Percentiles rank a stretch among this genome's conserved stretches.
phyloP scores from a whole-genome alignment of 2,329 filamentous ascomycete genomes.

The Ascochyta rabiei region DNA sequence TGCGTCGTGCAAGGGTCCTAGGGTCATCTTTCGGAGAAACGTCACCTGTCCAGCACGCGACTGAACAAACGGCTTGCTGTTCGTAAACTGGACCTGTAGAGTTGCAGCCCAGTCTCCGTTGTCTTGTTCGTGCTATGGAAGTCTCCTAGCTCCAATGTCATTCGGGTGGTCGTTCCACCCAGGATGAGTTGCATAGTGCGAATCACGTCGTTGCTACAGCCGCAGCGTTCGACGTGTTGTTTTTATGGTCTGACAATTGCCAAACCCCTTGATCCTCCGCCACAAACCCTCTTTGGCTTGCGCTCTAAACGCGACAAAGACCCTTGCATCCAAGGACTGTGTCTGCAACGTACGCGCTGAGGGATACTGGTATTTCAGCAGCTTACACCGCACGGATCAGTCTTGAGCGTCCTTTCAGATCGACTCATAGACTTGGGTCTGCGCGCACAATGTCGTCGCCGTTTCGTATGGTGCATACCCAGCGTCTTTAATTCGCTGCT shows the following conservation, averaged over 20 bases:
- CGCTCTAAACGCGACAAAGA: background rate
- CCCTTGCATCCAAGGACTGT: background rate
- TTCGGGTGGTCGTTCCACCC: background rate
- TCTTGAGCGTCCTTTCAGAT: background rate
- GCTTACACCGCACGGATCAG: background rate
- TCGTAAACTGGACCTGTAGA: background rate
- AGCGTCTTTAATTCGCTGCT: background rate
- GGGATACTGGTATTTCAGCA: background rate
- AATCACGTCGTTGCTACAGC: background rate
- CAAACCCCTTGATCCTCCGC: background rate
- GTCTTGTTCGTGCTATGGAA: background rate
- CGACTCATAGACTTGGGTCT: background rate
- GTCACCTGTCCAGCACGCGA: conserved; percentile 12
- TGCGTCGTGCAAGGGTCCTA: background rate
- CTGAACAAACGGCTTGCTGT: background rate
- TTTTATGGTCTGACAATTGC: background rate
- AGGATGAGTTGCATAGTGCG: background rate
- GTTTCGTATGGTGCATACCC: background rate
- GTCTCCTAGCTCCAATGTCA: background rate
- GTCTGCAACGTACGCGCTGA: no score
- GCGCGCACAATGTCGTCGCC: background rate
- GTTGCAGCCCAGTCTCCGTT: background rate
- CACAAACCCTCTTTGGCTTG: background rate
- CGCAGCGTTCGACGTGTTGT: background rate
- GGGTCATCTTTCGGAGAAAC: background rate